These are phyloP conservation scores for Leccinum olivaceoglutinosum DNA, from an alignment of 1,284 basidiomycete genomes.

Conservation along the genomic window DNA sequence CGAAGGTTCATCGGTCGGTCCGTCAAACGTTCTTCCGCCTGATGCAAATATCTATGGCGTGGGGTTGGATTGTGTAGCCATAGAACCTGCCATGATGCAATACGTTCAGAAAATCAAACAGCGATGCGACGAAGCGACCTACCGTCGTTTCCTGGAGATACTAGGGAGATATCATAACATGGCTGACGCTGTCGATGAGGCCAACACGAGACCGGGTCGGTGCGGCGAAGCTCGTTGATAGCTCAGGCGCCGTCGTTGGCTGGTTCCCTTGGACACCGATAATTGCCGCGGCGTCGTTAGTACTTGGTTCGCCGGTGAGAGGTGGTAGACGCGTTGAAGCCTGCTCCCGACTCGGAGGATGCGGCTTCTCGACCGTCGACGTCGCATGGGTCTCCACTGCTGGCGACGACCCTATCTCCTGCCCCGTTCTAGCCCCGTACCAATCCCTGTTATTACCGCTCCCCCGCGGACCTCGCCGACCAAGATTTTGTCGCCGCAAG, in stretches of 20 bases:
- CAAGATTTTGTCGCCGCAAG: conserved; percentile 30
- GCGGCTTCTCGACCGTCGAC: conserved; percentile 39
- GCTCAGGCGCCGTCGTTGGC: conserved; percentile 11
- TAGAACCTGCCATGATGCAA: conserved; percentile 72
- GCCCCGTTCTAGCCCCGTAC: not conserved
- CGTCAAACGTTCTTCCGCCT: conserved; percentile 12
- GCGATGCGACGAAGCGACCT: conserved; percentile 90
- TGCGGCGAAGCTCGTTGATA: conserved; percentile 7
- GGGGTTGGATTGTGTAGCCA: conserved; percentile 36
- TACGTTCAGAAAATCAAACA: conserved; percentile 98
- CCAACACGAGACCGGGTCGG: conserved; percentile 35
- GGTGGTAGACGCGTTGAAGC: conserved; percentile 39
- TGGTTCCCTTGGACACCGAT: conserved; percentile 15
- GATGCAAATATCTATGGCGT: conserved; percentile 23
- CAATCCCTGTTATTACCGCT: not conserved
- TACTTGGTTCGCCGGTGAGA: conserved; percentile 28
- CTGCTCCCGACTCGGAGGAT: conserved; percentile 43
- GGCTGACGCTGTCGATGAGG: conserved; percentile 64
- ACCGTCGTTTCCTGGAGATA: conserved; percentile 92
- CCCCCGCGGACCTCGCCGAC: conserved; percentile 30
- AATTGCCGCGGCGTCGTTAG: conserved; percentile 7
- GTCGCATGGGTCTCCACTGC: conserved; percentile 27
- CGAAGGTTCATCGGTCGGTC: conserved; percentile 10
- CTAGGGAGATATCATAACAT: conserved; percentile 62
- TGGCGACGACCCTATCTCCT: not conserved